A percentile compares a stretch with the other conserved stretches of the same genome.
Conservation (phyloP, 805 yeast species). For the Zygosaccharomyces bailii region DNA sequence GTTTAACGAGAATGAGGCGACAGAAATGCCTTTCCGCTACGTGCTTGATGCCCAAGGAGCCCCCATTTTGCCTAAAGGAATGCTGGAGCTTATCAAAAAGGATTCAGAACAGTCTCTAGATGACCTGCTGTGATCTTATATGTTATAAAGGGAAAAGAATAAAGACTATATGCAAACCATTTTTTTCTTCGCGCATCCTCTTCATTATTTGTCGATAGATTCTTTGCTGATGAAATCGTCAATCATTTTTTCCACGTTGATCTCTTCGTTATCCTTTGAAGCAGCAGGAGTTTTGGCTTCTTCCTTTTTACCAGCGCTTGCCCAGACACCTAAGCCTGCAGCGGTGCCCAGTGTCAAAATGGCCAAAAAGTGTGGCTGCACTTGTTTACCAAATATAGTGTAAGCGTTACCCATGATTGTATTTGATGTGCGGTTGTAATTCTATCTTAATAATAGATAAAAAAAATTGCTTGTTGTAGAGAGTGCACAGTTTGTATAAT, state of each 20-base stretch:
- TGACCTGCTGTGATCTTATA: constrained; percentile 43
- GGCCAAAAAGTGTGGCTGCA: constrained; percentile 82
- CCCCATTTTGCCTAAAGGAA: constrained; percentile 89
- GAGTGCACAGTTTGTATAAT: too few species aligned
- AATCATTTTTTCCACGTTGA: constrained; percentile 30
- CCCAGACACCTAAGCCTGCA: constrained; percentile 21
- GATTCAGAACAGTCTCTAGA: constrained; percentile 84
- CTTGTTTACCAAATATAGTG: constrained; percentile 75
- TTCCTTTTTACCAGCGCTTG: constrained; percentile 12
- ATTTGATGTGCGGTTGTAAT: not conserved
- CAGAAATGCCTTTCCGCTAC: constrained; percentile 97
- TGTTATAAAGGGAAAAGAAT: constrained; percentile 3
- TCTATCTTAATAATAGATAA: too few species aligned
- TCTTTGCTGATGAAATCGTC: constrained; percentile 27
- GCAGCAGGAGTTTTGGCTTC: not conserved
- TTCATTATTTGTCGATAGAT: constrained; percentile 10
- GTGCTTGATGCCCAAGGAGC: constrained; percentile 56
- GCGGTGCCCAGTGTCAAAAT: constrained; percentile 52
- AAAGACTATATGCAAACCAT: constrained; percentile 4
- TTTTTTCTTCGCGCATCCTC: not conserved
- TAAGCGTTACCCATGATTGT: constrained; percentile 47
- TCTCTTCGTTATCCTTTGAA: constrained; percentile 13
- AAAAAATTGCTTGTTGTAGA: too few species aligned
- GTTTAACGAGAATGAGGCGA: constrained; percentile 82
- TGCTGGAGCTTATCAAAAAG: constrained; percentile 77